Percentiles rank a stretch among this genome's conserved stretches.
Conservation (phyloP, 2,329 filamentous ascomycete genomes). For the Colletotrichum tanaceti region DNA sequence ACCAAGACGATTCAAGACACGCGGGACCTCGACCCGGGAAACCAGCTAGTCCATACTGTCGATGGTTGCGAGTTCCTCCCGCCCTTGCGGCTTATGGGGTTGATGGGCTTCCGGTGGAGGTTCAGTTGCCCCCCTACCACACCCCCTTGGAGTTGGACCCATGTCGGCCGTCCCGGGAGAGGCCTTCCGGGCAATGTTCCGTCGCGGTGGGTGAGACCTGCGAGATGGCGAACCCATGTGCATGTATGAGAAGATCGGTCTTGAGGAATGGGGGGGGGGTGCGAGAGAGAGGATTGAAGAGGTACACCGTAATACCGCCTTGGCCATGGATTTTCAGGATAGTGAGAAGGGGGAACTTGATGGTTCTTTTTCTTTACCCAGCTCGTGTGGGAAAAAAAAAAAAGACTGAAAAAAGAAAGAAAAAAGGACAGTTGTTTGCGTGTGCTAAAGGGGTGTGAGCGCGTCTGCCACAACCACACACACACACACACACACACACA, state of each 20-base stretch:
- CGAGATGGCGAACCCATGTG: background rate
- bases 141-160: background rate
- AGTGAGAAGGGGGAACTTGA: no score
- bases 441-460: no score
- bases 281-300: no score
- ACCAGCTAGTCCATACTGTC: background rate
- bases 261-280: conserved; percentile 19
- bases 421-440: no score
- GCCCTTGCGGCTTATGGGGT: background rate
- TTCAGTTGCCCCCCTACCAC: background rate
- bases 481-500: no score
- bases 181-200: conserved; percentile 28
- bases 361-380: conserved; percentile 6
- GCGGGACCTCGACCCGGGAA: conserved; percentile 12
- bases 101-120: background rate
- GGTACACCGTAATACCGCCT: no score
- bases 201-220: conserved; percentile 3
- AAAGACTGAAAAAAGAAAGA: background rate
- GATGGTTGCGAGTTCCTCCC: conserved; percentile 10
- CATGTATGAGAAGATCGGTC: background rate
- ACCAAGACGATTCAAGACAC: conserved; percentile 22
- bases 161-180: conserved; percentile 28
- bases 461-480: background rate
- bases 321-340: no score
- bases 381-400: background rate